Percentiles rank a stretch among this genome's conserved stretches.
phyloP scores from a whole-genome alignment of 495 filamentous ascomycete species.

The Evansstolkia leycettana region DNA sequence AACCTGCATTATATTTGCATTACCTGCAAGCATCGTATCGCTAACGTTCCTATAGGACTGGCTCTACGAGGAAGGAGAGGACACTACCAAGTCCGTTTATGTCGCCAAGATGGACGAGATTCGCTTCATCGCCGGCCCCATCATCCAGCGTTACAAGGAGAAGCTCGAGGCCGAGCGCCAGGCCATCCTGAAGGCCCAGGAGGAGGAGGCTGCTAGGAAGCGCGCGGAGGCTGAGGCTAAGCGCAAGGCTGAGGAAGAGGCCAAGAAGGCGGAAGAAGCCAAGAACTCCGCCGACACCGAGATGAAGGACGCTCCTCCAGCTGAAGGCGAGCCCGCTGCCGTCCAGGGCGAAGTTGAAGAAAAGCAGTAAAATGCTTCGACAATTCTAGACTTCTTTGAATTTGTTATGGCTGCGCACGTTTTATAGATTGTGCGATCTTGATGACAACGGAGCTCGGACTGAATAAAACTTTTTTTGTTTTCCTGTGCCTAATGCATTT shows the following conservation, averaged over 20 bases:
- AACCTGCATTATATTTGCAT: not conserved
- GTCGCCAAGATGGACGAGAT: constrained; percentile 93
- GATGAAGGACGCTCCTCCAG: constrained; percentile 40
- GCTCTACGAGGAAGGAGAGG: constrained; percentile 96
- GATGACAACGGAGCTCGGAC: not conserved
- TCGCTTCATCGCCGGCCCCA: constrained; percentile 76
- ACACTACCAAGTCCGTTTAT: constrained; percentile 88
- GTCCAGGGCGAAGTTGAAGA: constrained; percentile 27
- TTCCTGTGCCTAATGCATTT: not conserved
- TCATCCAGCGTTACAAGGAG: constrained; percentile 90
- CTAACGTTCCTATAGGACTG: constrained; percentile 54
- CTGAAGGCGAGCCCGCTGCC: constrained; percentile 25
- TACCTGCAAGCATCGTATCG: constrained; percentile 1
- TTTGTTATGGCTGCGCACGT: not conserved
- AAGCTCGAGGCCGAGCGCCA: constrained; percentile 84
- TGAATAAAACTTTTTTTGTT: not conserved
- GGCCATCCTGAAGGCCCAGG: constrained; percentile 57
- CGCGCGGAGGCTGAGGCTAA: constrained; percentile 57
- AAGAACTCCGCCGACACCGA: constrained; percentile 37
- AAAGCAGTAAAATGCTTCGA: constrained; percentile 22
- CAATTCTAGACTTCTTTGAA: not conserved
- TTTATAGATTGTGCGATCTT: not conserved
- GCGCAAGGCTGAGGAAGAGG: constrained; percentile 41
- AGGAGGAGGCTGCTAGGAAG: constrained; percentile 76
- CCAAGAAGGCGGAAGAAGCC: constrained; percentile 37